A percentile compares a stretch with the other conserved stretches of the same genome.
Conservation (phyloP, 2,329 filamentous ascomycete genomes). For the Phaeosphaeriaceae sp. region DNA sequence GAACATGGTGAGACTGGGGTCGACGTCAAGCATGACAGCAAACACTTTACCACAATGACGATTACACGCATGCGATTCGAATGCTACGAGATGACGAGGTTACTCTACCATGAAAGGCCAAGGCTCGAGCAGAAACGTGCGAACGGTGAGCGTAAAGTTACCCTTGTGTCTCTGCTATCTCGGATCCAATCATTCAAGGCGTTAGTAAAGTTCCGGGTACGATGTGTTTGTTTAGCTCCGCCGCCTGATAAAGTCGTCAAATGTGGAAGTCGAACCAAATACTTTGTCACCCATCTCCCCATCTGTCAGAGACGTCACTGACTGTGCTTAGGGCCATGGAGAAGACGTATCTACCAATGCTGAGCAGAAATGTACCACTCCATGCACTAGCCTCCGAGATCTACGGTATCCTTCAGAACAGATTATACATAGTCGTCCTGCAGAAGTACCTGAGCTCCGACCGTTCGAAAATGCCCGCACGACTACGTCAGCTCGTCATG, state of each 20-base stretch:
- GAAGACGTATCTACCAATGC: slow-evolving; percentile 69
- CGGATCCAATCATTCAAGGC: slow-evolving; percentile 74
- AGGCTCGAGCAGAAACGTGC: slow-evolving; percentile 62
- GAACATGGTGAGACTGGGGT: slow-evolving; percentile 37
- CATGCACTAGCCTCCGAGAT: slow-evolving; percentile 71
- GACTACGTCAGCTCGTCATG: slow-evolving; percentile 70
- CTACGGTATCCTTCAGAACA: slow-evolving; percentile 69
- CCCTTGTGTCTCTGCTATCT: slow-evolving; percentile 68
- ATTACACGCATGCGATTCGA: slow-evolving; percentile 75
- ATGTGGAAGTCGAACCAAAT: neutral
- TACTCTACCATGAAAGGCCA: slow-evolving; percentile 73
- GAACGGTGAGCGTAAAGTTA: slow-evolving; percentile 30
- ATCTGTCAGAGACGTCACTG: neutral
- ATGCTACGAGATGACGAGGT: slow-evolving; percentile 75
- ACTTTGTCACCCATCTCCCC: neutral
- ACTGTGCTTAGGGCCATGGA: slow-evolving; percentile 58
- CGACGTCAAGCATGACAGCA: slow-evolving; percentile 56
- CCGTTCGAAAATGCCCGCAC: slow-evolving; percentile 63
- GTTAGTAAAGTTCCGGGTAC: neutral
- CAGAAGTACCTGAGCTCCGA: slow-evolving; percentile 70
- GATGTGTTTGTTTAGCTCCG: neutral
- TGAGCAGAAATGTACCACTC: slow-evolving; percentile 68
- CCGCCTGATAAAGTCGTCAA: neutral
- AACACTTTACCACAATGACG: slow-evolving; percentile 73
- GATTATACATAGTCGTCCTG: slow-evolving; percentile 72